Evolutionary conservation across 2,329 filamentous ascomycete species (phyloP).

Genomic region (Botryosphaeria dothidea): DNA sequence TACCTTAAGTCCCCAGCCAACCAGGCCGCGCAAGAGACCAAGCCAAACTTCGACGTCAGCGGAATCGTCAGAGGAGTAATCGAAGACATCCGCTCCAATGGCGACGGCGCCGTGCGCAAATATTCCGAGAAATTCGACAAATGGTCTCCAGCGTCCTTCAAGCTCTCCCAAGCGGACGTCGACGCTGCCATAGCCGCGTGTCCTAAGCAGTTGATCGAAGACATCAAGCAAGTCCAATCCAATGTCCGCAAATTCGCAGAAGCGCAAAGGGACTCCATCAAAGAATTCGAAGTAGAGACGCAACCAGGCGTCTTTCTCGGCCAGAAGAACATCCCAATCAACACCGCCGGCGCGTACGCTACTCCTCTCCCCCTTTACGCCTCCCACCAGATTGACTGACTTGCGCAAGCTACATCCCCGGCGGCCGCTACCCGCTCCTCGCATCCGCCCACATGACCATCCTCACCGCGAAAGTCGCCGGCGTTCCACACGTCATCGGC

Average conservation of each 20-base stretch:
- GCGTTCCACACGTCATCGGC: conserved; percentile 51
- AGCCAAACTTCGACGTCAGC: neutral
- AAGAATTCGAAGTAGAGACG: conserved; percentile 49
- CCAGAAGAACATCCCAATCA: conserved; percentile 53
- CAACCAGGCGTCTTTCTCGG: conserved; percentile 49
- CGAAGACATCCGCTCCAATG: conserved; percentile 47
- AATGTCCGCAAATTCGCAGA: conserved; percentile 54
- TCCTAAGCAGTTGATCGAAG: conserved; percentile 51
- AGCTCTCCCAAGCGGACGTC: conserved; percentile 44
- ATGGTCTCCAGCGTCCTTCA: conserved; percentile 53
- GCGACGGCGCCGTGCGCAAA: conserved; percentile 50
- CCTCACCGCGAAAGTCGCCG: conserved; percentile 56
- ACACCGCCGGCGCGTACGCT: conserved; percentile 45
- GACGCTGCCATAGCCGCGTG: conserved; percentile 49
- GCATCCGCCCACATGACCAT: conserved; percentile 59
- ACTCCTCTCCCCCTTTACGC: neutral
- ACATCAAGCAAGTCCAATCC: conserved; percentile 54
- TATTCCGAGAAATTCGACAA: conserved; percentile 58
- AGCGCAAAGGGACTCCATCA: conserved; percentile 48
- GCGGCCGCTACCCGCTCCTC: conserved; percentile 55
- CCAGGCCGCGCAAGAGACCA: neutral
- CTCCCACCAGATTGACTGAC: no score
- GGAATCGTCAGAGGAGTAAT: conserved; percentile 52
- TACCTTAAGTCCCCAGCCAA: neutral
- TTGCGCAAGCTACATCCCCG: conserved; percentile 54